These are phyloP conservation scores for Oemleria cerasiformis DNA, from an alignment of 306 rosid species.

Conservation along the genomic window DNA sequence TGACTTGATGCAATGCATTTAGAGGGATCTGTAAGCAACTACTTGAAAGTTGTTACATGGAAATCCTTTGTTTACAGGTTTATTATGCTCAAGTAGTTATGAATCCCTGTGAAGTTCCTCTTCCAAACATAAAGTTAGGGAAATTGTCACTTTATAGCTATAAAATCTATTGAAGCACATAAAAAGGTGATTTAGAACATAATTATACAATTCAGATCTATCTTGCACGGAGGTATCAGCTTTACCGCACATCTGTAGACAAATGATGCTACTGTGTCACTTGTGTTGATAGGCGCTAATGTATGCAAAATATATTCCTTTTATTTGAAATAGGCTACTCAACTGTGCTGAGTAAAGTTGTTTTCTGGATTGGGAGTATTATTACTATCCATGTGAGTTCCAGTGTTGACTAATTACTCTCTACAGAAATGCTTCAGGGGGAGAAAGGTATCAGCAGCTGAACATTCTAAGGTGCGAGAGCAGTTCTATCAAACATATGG, in stretches of 20 bases:
- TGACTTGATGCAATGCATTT: too few species aligned
- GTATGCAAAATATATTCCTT: neutral
- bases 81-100: too few species aligned
- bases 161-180: neutral
- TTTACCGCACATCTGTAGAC: neutral
- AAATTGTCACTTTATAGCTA: neutral
- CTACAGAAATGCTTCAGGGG: slow-evolving; percentile 99
- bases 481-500: slow-evolving; percentile 59
- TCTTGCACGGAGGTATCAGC: neutral
- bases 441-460: slow-evolving; percentile 62
- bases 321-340: neutral
- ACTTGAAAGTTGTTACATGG: too few species aligned
- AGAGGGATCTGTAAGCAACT: too few species aligned
- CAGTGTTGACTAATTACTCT: slow-evolving; percentile 52
- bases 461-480: slow-evolving; percentile 61
- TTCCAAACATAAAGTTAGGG: neutral
- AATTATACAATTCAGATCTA: neutral
- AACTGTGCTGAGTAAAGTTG: slow-evolving; percentile 1
- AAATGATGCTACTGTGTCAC: neutral
- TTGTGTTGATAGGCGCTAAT: neutral
- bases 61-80: too few species aligned
- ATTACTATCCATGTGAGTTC: neutral
- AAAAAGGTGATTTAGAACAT: neutral
- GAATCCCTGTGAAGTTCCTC: too few species aligned
- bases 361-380: neutral